phyloP scores from a whole-genome alignment of 192 early-diverging fungal genomes.

The Coemansia sp. region DNA sequence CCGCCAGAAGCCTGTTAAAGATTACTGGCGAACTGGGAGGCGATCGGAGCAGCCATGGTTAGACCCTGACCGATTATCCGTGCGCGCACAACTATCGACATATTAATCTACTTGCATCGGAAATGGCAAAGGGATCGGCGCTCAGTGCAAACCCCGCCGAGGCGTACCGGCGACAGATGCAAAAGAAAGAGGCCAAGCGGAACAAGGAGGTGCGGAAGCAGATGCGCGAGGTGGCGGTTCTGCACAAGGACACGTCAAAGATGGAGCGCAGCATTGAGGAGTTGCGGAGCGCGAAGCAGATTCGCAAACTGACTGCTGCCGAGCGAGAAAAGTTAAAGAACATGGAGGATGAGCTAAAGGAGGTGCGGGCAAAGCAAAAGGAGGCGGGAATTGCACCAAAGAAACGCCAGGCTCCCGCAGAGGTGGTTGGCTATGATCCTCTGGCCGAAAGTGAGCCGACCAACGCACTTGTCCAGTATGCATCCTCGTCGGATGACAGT shows the following conservation, averaged over 20 bases:
- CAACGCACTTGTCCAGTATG: conserved; percentile 6
- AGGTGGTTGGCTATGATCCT: conserved; percentile 34
- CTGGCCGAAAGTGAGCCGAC: conserved; percentile 10
- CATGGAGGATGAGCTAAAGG: conserved; percentile 33
- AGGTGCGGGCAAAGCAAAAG: conserved; percentile 21
- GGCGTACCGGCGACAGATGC: conserved; percentile 25
- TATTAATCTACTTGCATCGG: no score
- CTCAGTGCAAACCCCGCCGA: conserved; percentile 33
- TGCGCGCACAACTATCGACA: no score
- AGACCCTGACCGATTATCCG: no score
- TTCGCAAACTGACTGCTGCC: conserved; percentile 33
- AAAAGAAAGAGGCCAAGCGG: conserved; percentile 33
- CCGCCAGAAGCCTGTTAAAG: no score
- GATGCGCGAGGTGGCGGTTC: conserved; percentile 28
- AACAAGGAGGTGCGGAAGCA: conserved; percentile 46
- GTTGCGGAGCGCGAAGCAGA: conserved; percentile 14
- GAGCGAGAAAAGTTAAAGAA: conserved; percentile 31
- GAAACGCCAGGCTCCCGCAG: neutral
- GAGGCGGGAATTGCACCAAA: conserved; percentile 28
- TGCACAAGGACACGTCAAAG: conserved; percentile 35
- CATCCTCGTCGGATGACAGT: conserved; percentile 7
- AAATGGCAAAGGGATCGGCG: conserved; percentile 27
- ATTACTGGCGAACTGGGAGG: no score
- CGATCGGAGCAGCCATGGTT: no score
- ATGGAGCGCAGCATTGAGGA: conserved; percentile 45